phyloP scores from a whole-genome alignment of 495 filamentous ascomycete species.

The Penicillium tannophilum region DNA sequence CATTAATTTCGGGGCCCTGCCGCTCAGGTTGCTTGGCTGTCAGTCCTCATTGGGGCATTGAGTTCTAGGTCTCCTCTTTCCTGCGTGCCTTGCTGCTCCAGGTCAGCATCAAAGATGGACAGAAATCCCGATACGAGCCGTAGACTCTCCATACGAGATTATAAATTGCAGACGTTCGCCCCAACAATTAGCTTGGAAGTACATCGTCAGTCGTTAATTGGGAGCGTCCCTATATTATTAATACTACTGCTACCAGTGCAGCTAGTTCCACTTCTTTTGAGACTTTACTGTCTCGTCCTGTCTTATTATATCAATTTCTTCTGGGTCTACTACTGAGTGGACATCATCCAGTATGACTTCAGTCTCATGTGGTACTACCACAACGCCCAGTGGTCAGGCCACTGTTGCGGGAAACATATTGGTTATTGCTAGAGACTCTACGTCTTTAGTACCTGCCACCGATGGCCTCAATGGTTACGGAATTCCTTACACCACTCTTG shows the following conservation, averaged over 20 bases:
- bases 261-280: background rate
- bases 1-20: background rate
- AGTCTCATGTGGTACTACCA: conserved; percentile 19
- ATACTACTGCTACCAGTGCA: background rate
- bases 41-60: background rate
- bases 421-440: conserved; percentile 56
- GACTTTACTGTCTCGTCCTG: background rate
- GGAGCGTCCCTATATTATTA: background rate
- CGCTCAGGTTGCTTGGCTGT: background rate
- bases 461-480: conserved; percentile 62
- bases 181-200: background rate
- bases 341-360: conserved; percentile 18
- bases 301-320: background rate
- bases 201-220: background rate
- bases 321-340: background rate
- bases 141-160: background rate
- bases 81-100: background rate
- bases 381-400: conserved; percentile 21
- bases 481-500: conserved; percentile 57
- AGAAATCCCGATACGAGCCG: background rate
- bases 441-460: conserved; percentile 47
- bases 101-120: background rate
- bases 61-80: background rate
- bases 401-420: conserved; percentile 53
- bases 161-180: background rate